Evolutionary conservation across 2,329 filamentous ascomycete species (phyloP).

Genomic region (Trichothecium sympodiale): DNA sequence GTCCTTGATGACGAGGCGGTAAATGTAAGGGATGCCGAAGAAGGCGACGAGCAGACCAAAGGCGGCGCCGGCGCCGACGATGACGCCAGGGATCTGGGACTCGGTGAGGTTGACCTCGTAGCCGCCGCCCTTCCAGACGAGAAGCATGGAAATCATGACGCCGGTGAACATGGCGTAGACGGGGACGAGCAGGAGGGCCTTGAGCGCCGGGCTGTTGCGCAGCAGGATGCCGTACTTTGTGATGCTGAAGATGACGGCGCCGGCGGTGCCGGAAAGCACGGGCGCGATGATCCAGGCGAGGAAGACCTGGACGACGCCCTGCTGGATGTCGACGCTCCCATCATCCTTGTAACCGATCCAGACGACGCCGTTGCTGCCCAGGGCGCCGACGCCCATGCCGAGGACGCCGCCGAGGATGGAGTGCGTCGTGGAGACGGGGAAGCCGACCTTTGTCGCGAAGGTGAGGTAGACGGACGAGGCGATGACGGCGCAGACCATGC

Average conservation of each 20-base stretch:
- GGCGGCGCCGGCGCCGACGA: slow-evolving; percentile 38
- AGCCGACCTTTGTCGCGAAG: slow-evolving; percentile 38
- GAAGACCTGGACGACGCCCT: slow-evolving; percentile 27
- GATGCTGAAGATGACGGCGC: slow-evolving; percentile 40
- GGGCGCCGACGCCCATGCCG: slow-evolving; percentile 45
- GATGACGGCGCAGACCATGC: slow-evolving; percentile 44
- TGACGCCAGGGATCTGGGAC: slow-evolving; percentile 38
- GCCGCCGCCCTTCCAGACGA: slow-evolving; percentile 43
- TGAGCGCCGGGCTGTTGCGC: slow-evolving; percentile 39
- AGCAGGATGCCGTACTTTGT: slow-evolving; percentile 47
- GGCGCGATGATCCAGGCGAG: slow-evolving; percentile 52
- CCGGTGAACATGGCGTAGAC: slow-evolving; percentile 46
- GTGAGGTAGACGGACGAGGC: slow-evolving; percentile 46
- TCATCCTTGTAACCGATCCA: slow-evolving; percentile 36
- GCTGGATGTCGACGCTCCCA: slow-evolving; percentile 12
- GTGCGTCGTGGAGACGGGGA: slow-evolving; percentile 52
- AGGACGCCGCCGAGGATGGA: slow-evolving; percentile 48
- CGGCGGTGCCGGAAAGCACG: slow-evolving; percentile 41
- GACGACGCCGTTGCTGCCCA: slow-evolving; percentile 39
- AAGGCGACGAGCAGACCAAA: slow-evolving; percentile 36
- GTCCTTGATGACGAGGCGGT: slow-evolving; percentile 46
- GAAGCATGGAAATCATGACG: slow-evolving; percentile 46
- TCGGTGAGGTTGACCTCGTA: slow-evolving; percentile 36
- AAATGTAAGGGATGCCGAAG: slow-evolving; percentile 49
- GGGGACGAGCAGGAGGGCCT: slow-evolving; percentile 40